These are phyloP conservation scores for Backusella westeae DNA, from an alignment of 192 early-diverging fungal species.

Conservation along the genomic window DNA sequence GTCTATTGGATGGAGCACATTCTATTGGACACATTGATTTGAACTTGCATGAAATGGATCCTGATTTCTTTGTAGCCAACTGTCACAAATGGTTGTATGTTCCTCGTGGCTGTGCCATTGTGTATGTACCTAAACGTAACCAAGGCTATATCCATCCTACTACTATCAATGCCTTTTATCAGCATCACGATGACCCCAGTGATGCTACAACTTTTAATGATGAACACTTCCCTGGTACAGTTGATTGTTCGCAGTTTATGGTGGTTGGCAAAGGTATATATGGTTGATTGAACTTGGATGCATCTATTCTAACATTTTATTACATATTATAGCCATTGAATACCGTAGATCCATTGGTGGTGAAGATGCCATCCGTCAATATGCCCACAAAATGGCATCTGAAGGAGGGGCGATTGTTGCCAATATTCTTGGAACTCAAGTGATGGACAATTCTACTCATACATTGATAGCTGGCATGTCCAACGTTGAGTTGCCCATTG, in stretches of 20 bases:
- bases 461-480: slow-evolving; percentile 53
- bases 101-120: slow-evolving; percentile 48
- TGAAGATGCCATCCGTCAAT: slow-evolving; percentile 55
- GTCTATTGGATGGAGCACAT: slow-evolving; percentile 67
- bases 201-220: slow-evolving; percentile 26
- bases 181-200: slow-evolving; percentile 1
- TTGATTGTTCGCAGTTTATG: slow-evolving; percentile 28
- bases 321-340: slow-evolving; percentile 33
- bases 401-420: slow-evolving; percentile 55
- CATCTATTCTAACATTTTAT: neutral
- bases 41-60: slow-evolving; percentile 43
- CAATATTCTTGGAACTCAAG: slow-evolving; percentile 53
- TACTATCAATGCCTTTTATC: slow-evolving; percentile 38
- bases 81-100: slow-evolving; percentile 67
- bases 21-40: slow-evolving; percentile 59
- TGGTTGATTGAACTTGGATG: neutral
- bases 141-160: slow-evolving; percentile 46
- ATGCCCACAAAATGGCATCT: slow-evolving; percentile 52
- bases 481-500: slow-evolving; percentile 54
- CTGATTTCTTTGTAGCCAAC: slow-evolving; percentile 66
- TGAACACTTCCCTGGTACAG: slow-evolving; percentile 37
- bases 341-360: slow-evolving; percentile 58
- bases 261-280: slow-evolving; percentile 19
- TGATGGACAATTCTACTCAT: slow-evolving; percentile 47
- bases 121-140: slow-evolving; percentile 50